Evolutionary conservation across 2,329 filamentous ascomycete genomes (phyloP).

Genomic region (Xylariaceae sp.): DNA sequence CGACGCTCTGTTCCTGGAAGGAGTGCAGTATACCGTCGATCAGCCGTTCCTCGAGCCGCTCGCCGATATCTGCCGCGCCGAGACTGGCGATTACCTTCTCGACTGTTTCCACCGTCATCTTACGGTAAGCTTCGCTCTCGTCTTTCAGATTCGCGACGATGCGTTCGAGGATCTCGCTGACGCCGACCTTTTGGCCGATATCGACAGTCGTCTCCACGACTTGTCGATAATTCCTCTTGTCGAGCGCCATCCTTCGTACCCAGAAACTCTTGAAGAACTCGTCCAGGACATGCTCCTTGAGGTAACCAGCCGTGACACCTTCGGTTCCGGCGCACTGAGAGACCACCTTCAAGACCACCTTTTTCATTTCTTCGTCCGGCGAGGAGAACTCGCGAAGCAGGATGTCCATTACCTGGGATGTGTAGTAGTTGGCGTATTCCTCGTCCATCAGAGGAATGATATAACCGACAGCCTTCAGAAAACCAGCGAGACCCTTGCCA

Average conservation of each 20-base stretch:
- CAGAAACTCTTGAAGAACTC: constrained; percentile 99
- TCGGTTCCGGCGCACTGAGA: constrained; percentile 93
- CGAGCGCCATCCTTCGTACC: constrained; percentile 93
- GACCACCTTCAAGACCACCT: constrained; percentile 95
- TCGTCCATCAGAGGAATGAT: constrained; percentile 99
- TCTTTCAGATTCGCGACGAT: constrained; percentile 96
- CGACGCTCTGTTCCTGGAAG: constrained; percentile 96
- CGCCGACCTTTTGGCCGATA: constrained; percentile 95
- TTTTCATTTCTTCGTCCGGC: constrained; percentile 99
- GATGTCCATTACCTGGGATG: constrained; percentile 98
- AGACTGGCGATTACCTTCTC: constrained; percentile 94
- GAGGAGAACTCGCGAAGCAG: constrained; percentile 92
- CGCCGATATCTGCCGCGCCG: constrained; percentile 88
- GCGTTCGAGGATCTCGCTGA: constrained; percentile 87
- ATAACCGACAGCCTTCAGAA: constrained; percentile 94
- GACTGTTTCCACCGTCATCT: constrained; percentile 98
- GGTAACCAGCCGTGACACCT: constrained; percentile 87
- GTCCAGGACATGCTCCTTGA: constrained; percentile 89
- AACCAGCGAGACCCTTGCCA: constrained; percentile 91
- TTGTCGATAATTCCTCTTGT: constrained; percentile 96
- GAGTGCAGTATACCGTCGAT: constrained; percentile 93
- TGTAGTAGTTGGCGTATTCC: constrained; percentile 99
- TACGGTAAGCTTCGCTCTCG: constrained; percentile 94
- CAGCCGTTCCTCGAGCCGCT: constrained; percentile 85
- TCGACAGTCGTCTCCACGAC: constrained; percentile 98